Evolutionary conservation across 257 asterid genomes (phyloP), one percentile per base, ranked within the genome.

Genomic region (Craterostigma plantagineum): DNA sequence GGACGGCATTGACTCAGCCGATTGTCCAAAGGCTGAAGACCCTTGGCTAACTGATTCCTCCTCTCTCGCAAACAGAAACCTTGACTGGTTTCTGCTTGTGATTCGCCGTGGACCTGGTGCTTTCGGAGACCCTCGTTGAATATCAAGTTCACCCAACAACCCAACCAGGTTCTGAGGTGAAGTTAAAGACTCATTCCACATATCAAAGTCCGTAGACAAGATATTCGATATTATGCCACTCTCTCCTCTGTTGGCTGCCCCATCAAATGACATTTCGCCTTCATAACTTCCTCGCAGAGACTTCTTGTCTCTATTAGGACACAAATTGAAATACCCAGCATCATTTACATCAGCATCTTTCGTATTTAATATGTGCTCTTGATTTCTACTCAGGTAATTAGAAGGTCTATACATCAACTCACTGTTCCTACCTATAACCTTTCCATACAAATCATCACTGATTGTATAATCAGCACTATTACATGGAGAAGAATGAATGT

Each of bases 51-150:
- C 48, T 41, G 59, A 51, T 15, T 77, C 83, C 58, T 61, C 91
- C 58, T 77, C 98, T 68, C 98, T 68, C 17, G 98, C 98, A 70
- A 83, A 90, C 43, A 93, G 75, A 63, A 90, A 90, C 70, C 93
- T 76, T 16, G 98, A 90, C 46, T 83, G 94, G 57, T 51, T 71
- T 65, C 69, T 70, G 37, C 55, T 75, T 54, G 70, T 85, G 54
- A 43, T 49, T 73, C 76, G 83, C 68, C 73, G 66, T 0, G 91
- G 67, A 53, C 69, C 70, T 12, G 85, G 63, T 34, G 45, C 74
- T 42, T 75, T 73, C 53, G 61, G 64, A 56, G 77, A 58, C 47
- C 67, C 71, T 50, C 67, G 76, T 42, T 34, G 65, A 52, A 50
- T 60, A 58, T 71, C 75, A 51, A 66, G 54, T 46, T 76, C 90